phyloP scores from a whole-genome alignment of 805 yeast genomes.

The Lipomyces yamadae region DNA sequence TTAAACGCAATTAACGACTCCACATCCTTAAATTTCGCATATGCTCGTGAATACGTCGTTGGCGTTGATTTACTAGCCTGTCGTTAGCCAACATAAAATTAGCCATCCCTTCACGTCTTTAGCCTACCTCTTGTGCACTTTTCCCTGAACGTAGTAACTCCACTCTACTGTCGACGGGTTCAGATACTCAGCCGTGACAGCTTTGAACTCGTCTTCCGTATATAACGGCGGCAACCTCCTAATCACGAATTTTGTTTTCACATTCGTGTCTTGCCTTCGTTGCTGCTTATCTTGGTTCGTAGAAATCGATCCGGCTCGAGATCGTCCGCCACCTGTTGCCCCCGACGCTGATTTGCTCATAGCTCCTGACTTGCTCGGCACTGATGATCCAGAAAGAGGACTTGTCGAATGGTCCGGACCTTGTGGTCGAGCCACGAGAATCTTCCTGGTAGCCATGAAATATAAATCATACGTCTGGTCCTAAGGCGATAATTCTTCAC shows the following conservation, averaged over 20 bases:
- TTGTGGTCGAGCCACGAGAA: slow-evolving; percentile 1
- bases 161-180: slow-evolving; percentile 38
- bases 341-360: not conserved
- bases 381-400: not conserved
- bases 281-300: slow-evolving; percentile 11
- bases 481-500: not conserved
- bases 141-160: slow-evolving; percentile 39
- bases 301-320: not conserved
- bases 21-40: slow-evolving; percentile 48
- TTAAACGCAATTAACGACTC: slow-evolving; percentile 46
- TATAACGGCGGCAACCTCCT: slow-evolving; percentile 55
- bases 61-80: slow-evolving; percentile 44
- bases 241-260: slow-evolving; percentile 44
- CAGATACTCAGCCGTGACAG: slow-evolving; percentile 40
- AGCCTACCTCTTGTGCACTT: slow-evolving; percentile 43
- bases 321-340: not conserved
- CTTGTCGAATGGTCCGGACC: not conserved
- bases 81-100: slow-evolving; percentile 42
- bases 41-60: slow-evolving; percentile 53
- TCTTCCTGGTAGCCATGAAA: slow-evolving; percentile 1
- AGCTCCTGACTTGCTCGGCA: not conserved
- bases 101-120: not conserved
- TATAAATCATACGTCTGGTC: not conserved
- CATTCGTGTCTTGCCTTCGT: slow-evolving; percentile 20
- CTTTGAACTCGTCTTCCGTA: slow-evolving; percentile 46